A percentile compares a stretch with the other conserved stretches of the same genome.
Conservation (phyloP, 1,139 yeast genomes). For the Magnusiomyces ingens region DNA sequence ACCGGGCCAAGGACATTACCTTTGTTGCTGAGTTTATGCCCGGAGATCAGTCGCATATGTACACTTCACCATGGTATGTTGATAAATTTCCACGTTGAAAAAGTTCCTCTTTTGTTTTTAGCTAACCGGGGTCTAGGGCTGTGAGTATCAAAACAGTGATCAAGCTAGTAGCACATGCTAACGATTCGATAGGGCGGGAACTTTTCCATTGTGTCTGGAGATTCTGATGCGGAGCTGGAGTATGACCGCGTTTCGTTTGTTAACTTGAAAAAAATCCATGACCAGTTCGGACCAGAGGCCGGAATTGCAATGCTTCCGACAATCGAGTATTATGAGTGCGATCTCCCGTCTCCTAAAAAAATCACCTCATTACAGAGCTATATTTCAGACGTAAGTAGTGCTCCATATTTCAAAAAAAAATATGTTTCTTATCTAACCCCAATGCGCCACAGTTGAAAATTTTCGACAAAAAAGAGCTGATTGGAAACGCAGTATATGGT, state of each 20-base stretch:
- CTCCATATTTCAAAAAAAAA: neutral
- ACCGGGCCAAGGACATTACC: constrained; percentile 41
- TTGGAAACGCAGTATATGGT: constrained; percentile 48
- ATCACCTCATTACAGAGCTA: constrained; percentile 42
- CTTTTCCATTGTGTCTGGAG: constrained; percentile 59
- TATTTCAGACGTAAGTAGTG: constrained; percentile 38
- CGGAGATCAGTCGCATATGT: constrained; percentile 63
- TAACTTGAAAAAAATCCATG: constrained; percentile 40
- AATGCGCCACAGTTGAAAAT: constrained; percentile 7
- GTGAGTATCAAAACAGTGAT: neutral
- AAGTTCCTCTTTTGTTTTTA: constrained; percentile 6
- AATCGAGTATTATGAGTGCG: constrained; percentile 42
- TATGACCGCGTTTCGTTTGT: constrained; percentile 53
- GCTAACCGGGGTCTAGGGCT: constrained; percentile 1
- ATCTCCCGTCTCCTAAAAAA: constrained; percentile 30
- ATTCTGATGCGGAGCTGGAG: constrained; percentile 44
- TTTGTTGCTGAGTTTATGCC: constrained; percentile 60
- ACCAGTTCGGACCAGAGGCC: constrained; percentile 46
- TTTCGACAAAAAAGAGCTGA: constrained; percentile 32
- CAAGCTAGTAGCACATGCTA: neutral
- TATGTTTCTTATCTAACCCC: constrained; percentile 7
- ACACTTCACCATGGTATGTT: constrained; percentile 73
- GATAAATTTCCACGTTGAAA: neutral
- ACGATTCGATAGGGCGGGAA: constrained; percentile 32
- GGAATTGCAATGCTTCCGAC: constrained; percentile 52